Conservation (phyloP, 2,329 filamentous ascomycete species). For the Aureobasidium mangrovei region DNA sequence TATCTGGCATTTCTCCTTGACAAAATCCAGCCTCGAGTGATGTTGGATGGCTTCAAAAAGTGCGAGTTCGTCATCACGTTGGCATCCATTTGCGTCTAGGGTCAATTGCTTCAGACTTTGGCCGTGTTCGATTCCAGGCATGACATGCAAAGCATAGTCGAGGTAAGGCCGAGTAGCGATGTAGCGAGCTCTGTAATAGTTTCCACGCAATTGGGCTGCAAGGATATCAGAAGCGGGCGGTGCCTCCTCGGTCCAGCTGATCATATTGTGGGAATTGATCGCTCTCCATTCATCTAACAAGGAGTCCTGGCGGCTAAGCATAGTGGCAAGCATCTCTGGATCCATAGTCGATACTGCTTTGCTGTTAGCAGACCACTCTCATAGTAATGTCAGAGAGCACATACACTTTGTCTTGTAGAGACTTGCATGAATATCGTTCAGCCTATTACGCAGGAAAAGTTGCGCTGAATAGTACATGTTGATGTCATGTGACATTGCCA, state of each 20-base stretch:
- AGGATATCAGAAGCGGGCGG: conserved; percentile 68
- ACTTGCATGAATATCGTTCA: conserved; percentile 48
- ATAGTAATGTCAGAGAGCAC: conserved; percentile 15
- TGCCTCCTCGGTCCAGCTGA: conserved; percentile 61
- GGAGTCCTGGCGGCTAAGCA: conserved; percentile 25
- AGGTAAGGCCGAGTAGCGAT: conserved; percentile 79
- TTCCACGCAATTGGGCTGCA: conserved; percentile 73
- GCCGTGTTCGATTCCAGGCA: conserved; percentile 25
- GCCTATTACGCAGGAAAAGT: conserved; percentile 48
- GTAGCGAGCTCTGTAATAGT: conserved; percentile 88
- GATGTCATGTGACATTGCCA: conserved; percentile 29
- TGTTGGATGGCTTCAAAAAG: conserved; percentile 28
- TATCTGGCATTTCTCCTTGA: conserved; percentile 26
- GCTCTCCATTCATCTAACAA: conserved; percentile 45
- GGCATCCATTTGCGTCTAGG: conserved; percentile 23
- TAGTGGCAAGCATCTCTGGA: conserved; percentile 17
- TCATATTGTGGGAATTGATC: conserved; percentile 21
- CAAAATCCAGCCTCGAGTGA: conserved; percentile 20
- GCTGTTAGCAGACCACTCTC: background rate
- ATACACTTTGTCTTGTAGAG: conserved; percentile 40
- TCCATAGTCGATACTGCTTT: background rate
- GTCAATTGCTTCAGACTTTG: conserved; percentile 21
- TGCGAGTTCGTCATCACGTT: conserved; percentile 26
- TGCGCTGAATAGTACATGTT: conserved; percentile 54
- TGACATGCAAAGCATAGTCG: conserved; percentile 49